A percentile compares a stretch with the other conserved stretches of the same genome.
These are phyloP conservation scores for Colletotrichum paranaense DNA, from an alignment of 2,329 filamentous ascomycete species.

Conservation along the genomic window DNA sequence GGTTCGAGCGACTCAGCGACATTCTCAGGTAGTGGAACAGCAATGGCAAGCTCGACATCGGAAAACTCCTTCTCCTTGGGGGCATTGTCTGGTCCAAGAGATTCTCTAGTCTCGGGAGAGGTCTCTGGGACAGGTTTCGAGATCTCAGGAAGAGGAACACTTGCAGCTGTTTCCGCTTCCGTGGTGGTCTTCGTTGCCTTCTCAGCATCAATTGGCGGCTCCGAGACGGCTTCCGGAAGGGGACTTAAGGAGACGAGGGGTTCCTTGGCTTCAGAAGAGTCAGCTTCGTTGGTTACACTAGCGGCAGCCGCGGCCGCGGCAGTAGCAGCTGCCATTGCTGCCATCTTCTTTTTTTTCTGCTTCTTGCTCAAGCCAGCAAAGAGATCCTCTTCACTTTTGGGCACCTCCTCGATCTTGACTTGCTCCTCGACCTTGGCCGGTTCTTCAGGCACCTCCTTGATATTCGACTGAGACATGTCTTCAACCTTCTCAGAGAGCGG, in stretches of 20 bases:
- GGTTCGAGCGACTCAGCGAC: neutral
- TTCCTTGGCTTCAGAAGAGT: neutral
- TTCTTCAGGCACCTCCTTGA: neutral
- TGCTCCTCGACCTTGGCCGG: neutral
- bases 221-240: neutral
- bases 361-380: constrained; percentile 2
- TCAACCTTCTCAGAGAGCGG: neutral
- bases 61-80: neutral
- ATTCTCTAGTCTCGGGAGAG: neutral
- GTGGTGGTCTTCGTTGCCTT: neutral
- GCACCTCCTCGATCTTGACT: neutral
- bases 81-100: neutral
- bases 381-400: constrained; percentile 36
- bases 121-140: neutral
- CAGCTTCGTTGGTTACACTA: neutral
- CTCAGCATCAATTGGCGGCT: neutral
- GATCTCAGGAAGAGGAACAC: neutral
- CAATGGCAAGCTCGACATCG: neutral
- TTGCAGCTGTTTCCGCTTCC: neutral
- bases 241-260: constrained; percentile 5
- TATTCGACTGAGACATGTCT: neutral
- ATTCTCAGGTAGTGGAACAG: neutral
- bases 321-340: neutral
- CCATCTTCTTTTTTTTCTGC: neutral
- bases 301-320: neutral